Conservation (phyloP, 2,329 filamentous ascomycete genomes). For the Exophiala calicioides region DNA sequence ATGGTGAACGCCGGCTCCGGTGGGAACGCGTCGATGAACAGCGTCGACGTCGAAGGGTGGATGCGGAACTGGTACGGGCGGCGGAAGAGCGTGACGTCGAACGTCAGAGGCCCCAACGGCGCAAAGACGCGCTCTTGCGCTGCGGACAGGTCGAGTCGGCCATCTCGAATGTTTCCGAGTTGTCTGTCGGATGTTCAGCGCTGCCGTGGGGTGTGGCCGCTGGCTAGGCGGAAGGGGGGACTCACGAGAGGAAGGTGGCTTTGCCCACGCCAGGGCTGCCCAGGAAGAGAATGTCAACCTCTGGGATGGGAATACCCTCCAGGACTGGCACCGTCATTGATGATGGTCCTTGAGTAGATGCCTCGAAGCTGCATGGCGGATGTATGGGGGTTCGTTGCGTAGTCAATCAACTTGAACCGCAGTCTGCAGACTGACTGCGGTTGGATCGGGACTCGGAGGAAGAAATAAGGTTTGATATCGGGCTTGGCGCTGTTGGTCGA, state of each 20-base stretch:
- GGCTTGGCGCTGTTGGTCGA: too few species aligned
- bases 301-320: conserved; percentile 18
- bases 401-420: too few species aligned
- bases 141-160: conserved; percentile 41
- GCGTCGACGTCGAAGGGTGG: conserved; percentile 60
- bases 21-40: conserved; percentile 58
- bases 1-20: conserved; percentile 57
- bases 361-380: neutral
- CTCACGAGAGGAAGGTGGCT: conserved; percentile 56
- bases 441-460: neutral
- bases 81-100: conserved; percentile 58
- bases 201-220: conserved; percentile 8
- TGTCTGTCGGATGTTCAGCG: conserved; percentile 10
- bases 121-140: conserved; percentile 39
- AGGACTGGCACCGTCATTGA: conserved; percentile 10
- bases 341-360: neutral
- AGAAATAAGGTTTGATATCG: conserved; percentile 7
- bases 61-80: conserved; percentile 53
- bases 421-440: too few species aligned
- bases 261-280: conserved; percentile 63
- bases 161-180: conserved; percentile 19
- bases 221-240: conserved; percentile 4
- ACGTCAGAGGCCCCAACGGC: conserved; percentile 59
- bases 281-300: conserved; percentile 55
- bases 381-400: too few species aligned